Base-by-base conservation (phyloP, 306 rosid species). In the Ammopiptanthus mongolicus region DNA sequence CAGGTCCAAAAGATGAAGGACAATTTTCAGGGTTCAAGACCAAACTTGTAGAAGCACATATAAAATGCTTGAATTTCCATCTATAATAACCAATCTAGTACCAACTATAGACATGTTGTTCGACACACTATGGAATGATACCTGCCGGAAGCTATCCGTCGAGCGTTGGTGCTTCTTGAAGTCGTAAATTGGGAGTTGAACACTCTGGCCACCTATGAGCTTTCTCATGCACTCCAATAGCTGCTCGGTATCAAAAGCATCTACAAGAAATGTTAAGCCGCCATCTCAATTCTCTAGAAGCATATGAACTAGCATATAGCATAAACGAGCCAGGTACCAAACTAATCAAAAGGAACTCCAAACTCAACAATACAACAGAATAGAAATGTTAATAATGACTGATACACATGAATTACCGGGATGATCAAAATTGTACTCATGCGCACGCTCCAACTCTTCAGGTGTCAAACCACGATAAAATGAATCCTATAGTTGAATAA, bases 191-290 rank as follows among this genome's bases (percentile, higher is more conserved):
- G 99, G 99, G 74, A 95, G 89, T 25, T 92, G 97, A 21, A 90
- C 93, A 34, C 87, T 60, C 46, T 84, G 96, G 21, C 98, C 97
- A 28, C 84, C 36, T 31, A 84, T 91, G 53, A 95, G 95, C 74
- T 83, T 77, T 70, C 69, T 53, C 84, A 87, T 70, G 82, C 98
- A 95, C 75, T 95, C 98, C 47, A 95, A 62, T 72, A 95, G 89
- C 78, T 91, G 98, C 37, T 95, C 97, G 0, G 96, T 91, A 84
- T 95, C 98, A 53, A 95, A 95, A 70, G 98, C 97, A 71, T 95
- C 98, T 95, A 56, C 36, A 34, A 47, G 61, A 22, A 75, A 67
- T 29, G 74, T 19, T 19, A 57, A 5, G 37, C 55, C 15, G 51
- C 21, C 46, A 9, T 44, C 50, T 44, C 15, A 44, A 3, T 13